Conservation (phyloP, 352 stramenopile genomes). For the Pythium rishiriense region DNA sequence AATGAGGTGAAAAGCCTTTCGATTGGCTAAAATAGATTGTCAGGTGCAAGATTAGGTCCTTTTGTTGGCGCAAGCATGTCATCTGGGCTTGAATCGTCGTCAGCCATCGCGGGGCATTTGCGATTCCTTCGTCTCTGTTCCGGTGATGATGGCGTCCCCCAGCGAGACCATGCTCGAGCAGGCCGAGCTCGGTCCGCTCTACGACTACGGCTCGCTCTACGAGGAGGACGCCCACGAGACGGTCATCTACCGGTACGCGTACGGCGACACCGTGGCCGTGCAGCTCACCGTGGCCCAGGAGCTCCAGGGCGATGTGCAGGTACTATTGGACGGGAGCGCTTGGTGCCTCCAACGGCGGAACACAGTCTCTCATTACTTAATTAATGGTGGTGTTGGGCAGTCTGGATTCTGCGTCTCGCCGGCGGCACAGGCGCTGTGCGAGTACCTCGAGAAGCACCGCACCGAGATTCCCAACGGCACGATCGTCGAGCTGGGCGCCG, state of each 20-base stretch:
- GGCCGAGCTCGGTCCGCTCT: conserved; percentile 23
- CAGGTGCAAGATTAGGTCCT: not conserved
- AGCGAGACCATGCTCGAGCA: conserved; percentile 16
- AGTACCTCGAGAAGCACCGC: conserved; percentile 54
- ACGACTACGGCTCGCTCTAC: conserved; percentile 22
- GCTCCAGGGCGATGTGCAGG: conserved; percentile 47
- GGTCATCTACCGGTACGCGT: conserved; percentile 66
- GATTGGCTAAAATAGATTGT: conserved; percentile 8
- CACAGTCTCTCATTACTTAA: not conserved
- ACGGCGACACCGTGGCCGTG: conserved; percentile 58
- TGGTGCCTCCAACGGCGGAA: conserved; percentile 17
- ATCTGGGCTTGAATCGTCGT: conserved; percentile 12
- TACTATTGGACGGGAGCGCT: too few relatives aligned
- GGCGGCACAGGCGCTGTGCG: conserved; percentile 62
- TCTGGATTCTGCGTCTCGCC: conserved; percentile 72
- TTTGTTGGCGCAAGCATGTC: conserved; percentile 8
- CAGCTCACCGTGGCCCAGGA: conserved; percentile 74
- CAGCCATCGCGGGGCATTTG: conserved; percentile 3
- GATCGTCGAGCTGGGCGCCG: conserved; percentile 70
- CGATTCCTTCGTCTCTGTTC: conserved; percentile 15
- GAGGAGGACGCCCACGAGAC: conserved; percentile 39
- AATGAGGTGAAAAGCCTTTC: not conserved
- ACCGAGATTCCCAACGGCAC: conserved; percentile 50
- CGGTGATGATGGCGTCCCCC: conserved; percentile 4
- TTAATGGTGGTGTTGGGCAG: conserved; percentile 19